Percentiles rank a stretch among this genome's conserved stretches.
Conservation (phyloP, 352 stramenopile genomes). For the Pythium oligandrum region DNA sequence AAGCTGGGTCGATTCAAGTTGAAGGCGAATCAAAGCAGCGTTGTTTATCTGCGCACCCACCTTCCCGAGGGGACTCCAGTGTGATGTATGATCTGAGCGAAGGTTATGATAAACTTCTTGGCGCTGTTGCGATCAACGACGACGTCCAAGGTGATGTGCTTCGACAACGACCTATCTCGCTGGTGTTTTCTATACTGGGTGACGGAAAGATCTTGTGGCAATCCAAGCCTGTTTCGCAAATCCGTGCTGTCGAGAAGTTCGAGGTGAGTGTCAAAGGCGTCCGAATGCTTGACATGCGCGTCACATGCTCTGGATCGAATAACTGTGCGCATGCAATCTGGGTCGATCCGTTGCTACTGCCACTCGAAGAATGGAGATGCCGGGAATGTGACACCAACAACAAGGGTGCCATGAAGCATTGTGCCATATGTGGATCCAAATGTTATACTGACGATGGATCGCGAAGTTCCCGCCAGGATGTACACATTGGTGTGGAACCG, state of each 20-base stretch:
- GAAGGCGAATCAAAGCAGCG: conserved; percentile 61
- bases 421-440: conserved; percentile 41
- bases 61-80: conserved; percentile 60
- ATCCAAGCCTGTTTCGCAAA: conserved; percentile 51
- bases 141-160: conserved; percentile 55
- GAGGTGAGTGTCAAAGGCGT: conserved; percentile 49
- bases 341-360: conserved; percentile 66
- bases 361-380: conserved; percentile 72
- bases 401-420: conserved; percentile 46
- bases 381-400: conserved; percentile 63
- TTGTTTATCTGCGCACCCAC: conserved; percentile 77
- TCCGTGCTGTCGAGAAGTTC: conserved; percentile 39
- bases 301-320: conserved; percentile 69
- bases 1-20: conserved; percentile 41
- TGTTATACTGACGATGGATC: not conserved
- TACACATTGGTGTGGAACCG: not conserved
- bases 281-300: conserved; percentile 74
- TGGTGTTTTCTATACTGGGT: conserved; percentile 68
- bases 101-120: conserved; percentile 49
- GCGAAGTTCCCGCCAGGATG: not conserved
- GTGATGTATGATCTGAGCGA: conserved; percentile 78
- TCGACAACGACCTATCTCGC: conserved; percentile 42
- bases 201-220: conserved; percentile 73
- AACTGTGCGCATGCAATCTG: conserved; percentile 76
- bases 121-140: conserved; percentile 72